phyloP scores from a whole-genome alignment of 805 yeast genomes.

The Suhomyces sp. region DNA sequence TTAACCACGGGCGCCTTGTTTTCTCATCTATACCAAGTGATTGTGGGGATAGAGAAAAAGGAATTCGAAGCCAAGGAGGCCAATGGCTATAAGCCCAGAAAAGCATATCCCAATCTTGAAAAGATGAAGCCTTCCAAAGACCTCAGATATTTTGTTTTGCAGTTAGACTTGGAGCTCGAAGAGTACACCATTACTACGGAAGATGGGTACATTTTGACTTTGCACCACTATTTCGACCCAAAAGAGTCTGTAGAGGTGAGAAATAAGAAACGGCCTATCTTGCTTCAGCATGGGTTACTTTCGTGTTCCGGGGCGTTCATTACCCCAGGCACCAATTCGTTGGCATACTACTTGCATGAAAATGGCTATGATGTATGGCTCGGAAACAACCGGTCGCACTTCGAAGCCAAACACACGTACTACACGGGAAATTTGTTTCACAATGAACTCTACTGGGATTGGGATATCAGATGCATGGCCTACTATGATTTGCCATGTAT shows the following conservation, averaged over 20 bases:
- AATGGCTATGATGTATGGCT: conserved; percentile 85
- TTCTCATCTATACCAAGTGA: conserved; percentile 26
- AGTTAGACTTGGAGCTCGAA: conserved; percentile 57
- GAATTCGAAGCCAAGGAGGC: conserved; percentile 12
- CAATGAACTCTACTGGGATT: conserved; percentile 74
- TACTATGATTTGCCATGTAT: conserved; percentile 72
- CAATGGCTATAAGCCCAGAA: conserved; percentile 27
- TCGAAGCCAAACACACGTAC: conserved; percentile 59
- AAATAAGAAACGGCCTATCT: conserved; percentile 52
- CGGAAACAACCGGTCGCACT: conserved; percentile 88
- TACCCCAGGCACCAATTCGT: conserved; percentile 75
- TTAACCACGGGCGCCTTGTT: conserved; percentile 27
- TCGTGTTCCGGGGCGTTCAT: conserved; percentile 86
- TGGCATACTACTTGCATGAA: conserved; percentile 55
- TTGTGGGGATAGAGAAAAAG: conserved; percentile 27
- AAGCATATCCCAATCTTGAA: conserved; percentile 34
- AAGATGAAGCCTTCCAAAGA: conserved; percentile 38
- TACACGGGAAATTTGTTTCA: conserved; percentile 34
- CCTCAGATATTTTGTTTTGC: conserved; percentile 63
- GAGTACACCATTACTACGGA: conserved; percentile 62
- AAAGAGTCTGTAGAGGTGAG: conserved; percentile 28
- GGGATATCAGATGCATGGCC: conserved; percentile 89
- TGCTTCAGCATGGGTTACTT: conserved; percentile 80
- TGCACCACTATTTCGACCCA: conserved; percentile 62
- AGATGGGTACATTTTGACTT: conserved; percentile 74